A percentile compares a stretch with the other conserved stretches of the same genome.
Evolutionary conservation across 306 rosid species (phyloP).

Genomic region (Macrotyloma uniflorum): DNA sequence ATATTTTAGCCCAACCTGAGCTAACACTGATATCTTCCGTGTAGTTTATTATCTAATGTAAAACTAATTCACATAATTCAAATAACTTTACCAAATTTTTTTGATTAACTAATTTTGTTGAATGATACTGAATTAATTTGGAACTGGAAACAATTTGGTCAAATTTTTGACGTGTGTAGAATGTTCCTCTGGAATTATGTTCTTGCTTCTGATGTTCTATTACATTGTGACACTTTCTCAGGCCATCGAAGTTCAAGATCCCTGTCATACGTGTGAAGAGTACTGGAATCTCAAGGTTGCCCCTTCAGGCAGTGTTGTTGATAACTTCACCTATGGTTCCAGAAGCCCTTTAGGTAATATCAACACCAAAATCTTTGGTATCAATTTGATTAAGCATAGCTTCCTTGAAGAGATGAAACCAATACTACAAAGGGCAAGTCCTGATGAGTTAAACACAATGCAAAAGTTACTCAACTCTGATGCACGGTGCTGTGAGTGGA

Average conservation of each 20-base stretch:
- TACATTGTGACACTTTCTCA: constrained; percentile 41
- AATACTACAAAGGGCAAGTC: constrained; percentile 53
- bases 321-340: constrained; percentile 36
- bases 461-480: constrained; percentile 54
- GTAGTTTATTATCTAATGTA: constrained; percentile 7
- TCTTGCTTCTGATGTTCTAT: constrained; percentile 29
- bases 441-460: constrained; percentile 60
- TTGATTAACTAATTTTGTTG: constrained; percentile 11
- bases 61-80: constrained; percentile 4
- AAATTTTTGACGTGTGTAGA: background rate
- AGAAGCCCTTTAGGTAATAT: constrained; percentile 40
- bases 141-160: constrained; percentile 19
- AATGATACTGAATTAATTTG: constrained; percentile 9
- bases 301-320: constrained; percentile 28
- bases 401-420: constrained; percentile 47
- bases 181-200: constrained; percentile 8
- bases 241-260: constrained; percentile 87
- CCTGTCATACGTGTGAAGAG: constrained; percentile 63
- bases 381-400: constrained; percentile 46
- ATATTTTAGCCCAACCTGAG: constrained; percentile 9
- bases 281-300: constrained; percentile 69
- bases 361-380: constrained; percentile 50
- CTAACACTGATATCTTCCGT: background rate
- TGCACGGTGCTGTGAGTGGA: constrained; percentile 46
- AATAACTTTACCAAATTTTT: background rate